Percentiles rank a stretch among this genome's conserved stretches.
These are phyloP conservation scores for Sarocladium strictum DNA, from an alignment of 2,329 filamentous ascomycete species.

Conservation along the genomic window DNA sequence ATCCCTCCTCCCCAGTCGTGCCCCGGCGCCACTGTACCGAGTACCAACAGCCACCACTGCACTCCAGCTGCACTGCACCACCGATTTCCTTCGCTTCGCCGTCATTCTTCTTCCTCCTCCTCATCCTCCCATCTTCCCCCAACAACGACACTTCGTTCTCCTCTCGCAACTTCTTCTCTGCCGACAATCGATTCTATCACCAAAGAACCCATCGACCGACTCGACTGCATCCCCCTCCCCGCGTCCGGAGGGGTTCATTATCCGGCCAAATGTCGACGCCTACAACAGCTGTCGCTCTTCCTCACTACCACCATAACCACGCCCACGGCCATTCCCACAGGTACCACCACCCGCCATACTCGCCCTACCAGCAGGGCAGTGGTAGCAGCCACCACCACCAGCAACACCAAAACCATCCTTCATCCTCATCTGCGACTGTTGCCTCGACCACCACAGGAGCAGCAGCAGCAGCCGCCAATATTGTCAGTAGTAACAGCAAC, in stretches of 20 bases:
- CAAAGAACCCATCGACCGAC: not conserved
- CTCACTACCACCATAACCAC: slow-evolving; percentile 61
- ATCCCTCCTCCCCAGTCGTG: not conserved
- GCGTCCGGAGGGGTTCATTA: slow-evolving; percentile 3
- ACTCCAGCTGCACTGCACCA: not conserved
- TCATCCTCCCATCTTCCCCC: not conserved
- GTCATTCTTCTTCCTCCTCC: slow-evolving; percentile 8
- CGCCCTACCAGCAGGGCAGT: slow-evolving; percentile 32
- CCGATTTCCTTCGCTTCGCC: slow-evolving; percentile 7
- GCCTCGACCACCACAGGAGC: slow-evolving; percentile 18
- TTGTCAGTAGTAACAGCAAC: slow-evolving; percentile 13
- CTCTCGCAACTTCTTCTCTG: not conserved
- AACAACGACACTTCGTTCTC: not conserved
- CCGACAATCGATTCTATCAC: not conserved
- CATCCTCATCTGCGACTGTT: slow-evolving; percentile 20
- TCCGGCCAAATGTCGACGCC: slow-evolving; percentile 65
- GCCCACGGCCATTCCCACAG: slow-evolving; percentile 28
- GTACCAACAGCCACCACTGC: no score
- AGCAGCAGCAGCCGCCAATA: slow-evolving; percentile 1
- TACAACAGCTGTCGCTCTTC: slow-evolving; percentile 68
- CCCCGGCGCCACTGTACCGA: not conserved
- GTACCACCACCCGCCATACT: slow-evolving; percentile 51
- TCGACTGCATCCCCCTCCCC: not conserved
- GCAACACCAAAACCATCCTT: slow-evolving; percentile 16
- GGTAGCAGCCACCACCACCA: slow-evolving; percentile 16